A percentile compares a stretch with the other conserved stretches of the same genome.
phyloP scores from a whole-genome alignment of 768 basidiomycete species.

The Boletus reticulatus region DNA sequence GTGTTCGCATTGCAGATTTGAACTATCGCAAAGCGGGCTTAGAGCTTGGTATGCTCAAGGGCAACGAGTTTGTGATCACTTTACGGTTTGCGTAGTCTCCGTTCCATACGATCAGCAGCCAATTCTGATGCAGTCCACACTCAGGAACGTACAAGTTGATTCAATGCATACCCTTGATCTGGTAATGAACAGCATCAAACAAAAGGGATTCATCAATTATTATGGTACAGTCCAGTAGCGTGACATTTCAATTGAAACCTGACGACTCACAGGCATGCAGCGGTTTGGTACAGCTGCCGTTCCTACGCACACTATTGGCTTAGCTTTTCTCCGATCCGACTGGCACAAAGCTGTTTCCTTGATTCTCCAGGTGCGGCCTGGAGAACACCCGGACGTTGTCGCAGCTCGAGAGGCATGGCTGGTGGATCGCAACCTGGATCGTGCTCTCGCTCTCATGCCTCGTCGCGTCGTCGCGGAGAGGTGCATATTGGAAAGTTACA shows the following conservation, averaged over 20 bases:
- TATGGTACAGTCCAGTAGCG: constrained; percentile 57
- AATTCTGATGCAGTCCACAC: background rate
- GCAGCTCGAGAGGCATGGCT: constrained; percentile 86
- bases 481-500: constrained; percentile 86
- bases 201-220: constrained; percentile 94
- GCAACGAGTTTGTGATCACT: constrained; percentile 94
- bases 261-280: constrained; percentile 79
- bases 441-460: constrained; percentile 84
- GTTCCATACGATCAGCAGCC: constrained; percentile 14
- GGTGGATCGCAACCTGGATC: constrained; percentile 75
- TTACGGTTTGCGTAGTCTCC: constrained; percentile 55
- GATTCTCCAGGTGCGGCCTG: constrained; percentile 78
- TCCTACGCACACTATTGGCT: constrained; percentile 92
- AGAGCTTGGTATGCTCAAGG: constrained; percentile 95
- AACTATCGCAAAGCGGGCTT: constrained; percentile 79
- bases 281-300: constrained; percentile 97
- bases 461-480: constrained; percentile 91
- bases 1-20: constrained; percentile 84
- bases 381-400: constrained; percentile 91
- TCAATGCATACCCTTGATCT: constrained; percentile 69
- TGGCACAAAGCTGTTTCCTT: constrained; percentile 87
- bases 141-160: constrained; percentile 82
- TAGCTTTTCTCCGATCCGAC: constrained; percentile 83
- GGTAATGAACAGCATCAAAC: constrained; percentile 74
- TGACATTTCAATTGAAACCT: background rate